These are phyloP conservation scores for Takakia lepidozioides DNA, from an alignment of 225 moss, liverwort and hornwort species.

Conservation along the genomic window DNA sequence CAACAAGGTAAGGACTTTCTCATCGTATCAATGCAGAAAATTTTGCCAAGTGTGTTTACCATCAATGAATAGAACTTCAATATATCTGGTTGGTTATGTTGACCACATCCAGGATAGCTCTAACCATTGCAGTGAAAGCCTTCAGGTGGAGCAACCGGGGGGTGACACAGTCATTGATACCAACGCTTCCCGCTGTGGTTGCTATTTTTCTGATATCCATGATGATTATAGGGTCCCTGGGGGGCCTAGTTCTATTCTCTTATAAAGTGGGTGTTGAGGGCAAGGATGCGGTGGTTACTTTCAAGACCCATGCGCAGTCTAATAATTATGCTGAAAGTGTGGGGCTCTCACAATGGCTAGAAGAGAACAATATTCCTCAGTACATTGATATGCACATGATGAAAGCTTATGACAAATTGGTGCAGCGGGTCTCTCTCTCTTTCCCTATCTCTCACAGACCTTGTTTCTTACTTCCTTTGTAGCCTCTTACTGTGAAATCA, in stretches of 20 bases:
- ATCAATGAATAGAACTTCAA: no score
- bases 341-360: conserved; percentile 55
- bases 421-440: conserved; percentile 44
- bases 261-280: conserved; percentile 70
- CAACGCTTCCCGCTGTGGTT: conserved; percentile 46
- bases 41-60: no score
- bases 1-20: conserved; percentile 13
- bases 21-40: not conserved
- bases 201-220: conserved; percentile 54
- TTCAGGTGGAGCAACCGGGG: conserved; percentile 55
- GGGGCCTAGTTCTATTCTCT: conserved; percentile 51
- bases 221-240: conserved; percentile 54
- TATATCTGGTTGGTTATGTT: no score
- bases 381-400: conserved; percentile 47
- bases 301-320: conserved; percentile 53
- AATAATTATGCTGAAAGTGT: conserved; percentile 30
- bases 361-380: conserved; percentile 34
- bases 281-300: conserved; percentile 49
- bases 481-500: no score
- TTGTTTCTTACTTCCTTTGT: no score
- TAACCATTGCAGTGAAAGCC: conserved; percentile 4
- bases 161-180: conserved; percentile 42
- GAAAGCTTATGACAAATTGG: conserved; percentile 47
- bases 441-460: no score
- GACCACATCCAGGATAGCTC: no score